Evolutionary conservation across 495 filamentous ascomycete species (phyloP).

Genomic region (Xylaria acuta): DNA sequence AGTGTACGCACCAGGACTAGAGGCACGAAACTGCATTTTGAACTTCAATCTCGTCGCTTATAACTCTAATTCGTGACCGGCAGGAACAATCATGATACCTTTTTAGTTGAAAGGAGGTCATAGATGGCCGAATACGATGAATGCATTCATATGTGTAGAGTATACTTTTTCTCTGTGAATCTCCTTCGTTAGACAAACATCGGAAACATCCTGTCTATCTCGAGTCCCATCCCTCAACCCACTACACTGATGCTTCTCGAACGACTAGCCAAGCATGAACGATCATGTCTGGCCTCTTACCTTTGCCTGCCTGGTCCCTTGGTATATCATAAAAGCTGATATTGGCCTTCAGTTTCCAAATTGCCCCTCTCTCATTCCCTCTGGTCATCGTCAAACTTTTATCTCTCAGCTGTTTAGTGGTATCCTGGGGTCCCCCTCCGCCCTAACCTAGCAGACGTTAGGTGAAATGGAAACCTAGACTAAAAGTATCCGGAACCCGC

Average conservation of each 20-base stretch:
- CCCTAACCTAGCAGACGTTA: too few relatives aligned
- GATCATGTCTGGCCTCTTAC: background rate
- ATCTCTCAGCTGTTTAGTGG: too few relatives aligned
- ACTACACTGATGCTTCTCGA: too few relatives aligned
- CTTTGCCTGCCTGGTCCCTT: background rate
- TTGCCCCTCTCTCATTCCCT: too few relatives aligned
- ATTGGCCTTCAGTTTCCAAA: too few relatives aligned
- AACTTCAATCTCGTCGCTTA: background rate
- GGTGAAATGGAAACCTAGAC: too few relatives aligned
- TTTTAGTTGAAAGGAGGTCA: background rate
- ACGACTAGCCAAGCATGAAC: too few relatives aligned
- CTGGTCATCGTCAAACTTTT: too few relatives aligned
- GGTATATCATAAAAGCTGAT: background rate
- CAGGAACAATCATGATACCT: background rate
- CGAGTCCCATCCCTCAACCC: too few relatives aligned
- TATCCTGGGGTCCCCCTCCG: too few relatives aligned
- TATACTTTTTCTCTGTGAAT: background rate
- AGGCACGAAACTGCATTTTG: constrained; percentile 16
- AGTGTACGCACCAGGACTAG: constrained; percentile 24
- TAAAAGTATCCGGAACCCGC: too few relatives aligned
- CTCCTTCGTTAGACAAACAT: background rate
- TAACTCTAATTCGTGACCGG: background rate
- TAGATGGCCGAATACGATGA: background rate
- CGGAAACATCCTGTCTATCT: background rate
- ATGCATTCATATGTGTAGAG: background rate